These are phyloP conservation scores for Lasiodiplodia theobromae DNA, from an alignment of 2,329 filamentous ascomycete genomes.

Conservation along the genomic window DNA sequence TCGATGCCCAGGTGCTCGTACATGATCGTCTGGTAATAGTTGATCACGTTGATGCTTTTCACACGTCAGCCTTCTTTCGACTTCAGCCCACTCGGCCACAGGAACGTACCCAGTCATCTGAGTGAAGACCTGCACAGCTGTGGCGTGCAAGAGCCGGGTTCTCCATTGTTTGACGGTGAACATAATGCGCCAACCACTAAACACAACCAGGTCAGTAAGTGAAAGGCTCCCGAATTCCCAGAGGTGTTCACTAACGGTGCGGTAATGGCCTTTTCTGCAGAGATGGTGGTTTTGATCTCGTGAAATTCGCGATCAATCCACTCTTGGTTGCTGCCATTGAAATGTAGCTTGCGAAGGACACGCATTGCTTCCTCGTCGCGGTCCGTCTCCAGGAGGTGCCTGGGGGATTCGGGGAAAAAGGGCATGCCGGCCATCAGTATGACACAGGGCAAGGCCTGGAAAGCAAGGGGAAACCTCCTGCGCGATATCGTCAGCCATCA, in stretches of 20 bases:
- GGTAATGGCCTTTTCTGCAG: conserved; percentile 63
- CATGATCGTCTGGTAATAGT: conserved; percentile 68
- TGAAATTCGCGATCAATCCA: conserved; percentile 65
- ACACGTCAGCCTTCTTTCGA: not conserved
- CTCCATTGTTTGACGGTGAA: conserved; percentile 67
- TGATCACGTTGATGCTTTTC: conserved; percentile 61
- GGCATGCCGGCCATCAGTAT: conserved; percentile 53
- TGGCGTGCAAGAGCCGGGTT: conserved; percentile 67
- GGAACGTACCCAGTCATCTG: conserved; percentile 63
- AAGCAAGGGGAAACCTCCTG: conserved; percentile 53
- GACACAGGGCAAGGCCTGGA: conserved; percentile 54
- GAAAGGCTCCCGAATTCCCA: not conserved
- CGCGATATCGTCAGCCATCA: not conserved
- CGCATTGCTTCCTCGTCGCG: conserved; percentile 61
- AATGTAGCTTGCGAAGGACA: conserved; percentile 59
- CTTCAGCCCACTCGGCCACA: no score
- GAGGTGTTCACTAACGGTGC: conserved; percentile 41
- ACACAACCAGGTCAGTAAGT: conserved; percentile 2
- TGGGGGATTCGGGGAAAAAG: conserved; percentile 50
- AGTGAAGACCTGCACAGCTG: conserved; percentile 69
- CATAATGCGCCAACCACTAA: conserved; percentile 61
- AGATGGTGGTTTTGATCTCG: conserved; percentile 68
- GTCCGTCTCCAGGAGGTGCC: conserved; percentile 54
- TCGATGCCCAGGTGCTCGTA: conserved; percentile 65
- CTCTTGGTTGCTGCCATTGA: conserved; percentile 61